Evolutionary conservation across 2,329 filamentous ascomycete species (phyloP), one percentile per base, ranked within the genome.

Genomic region (Hypoxylon sp.): DNA sequence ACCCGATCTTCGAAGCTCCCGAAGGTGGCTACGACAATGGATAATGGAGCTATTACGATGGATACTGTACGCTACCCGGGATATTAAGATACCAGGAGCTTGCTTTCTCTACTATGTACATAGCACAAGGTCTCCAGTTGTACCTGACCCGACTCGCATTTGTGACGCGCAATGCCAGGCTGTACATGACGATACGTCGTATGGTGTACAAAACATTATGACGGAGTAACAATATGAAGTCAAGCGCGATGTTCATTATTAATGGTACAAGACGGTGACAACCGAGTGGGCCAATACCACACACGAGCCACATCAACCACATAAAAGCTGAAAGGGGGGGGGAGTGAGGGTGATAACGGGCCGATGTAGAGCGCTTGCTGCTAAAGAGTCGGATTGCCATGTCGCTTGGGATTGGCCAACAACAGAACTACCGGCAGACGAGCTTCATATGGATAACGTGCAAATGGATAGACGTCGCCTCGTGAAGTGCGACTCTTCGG

Each of bases 381-480:
- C 52, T 59, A 48, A 57, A 49, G 22, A 52, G 43, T 39, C 34
- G 43, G 59, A 54, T 55, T 51, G 52, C 41, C 41, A 50, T 59
- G 41, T 52, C 24, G 61, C 58, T 48, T 61, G 19, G 62, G 65
- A 65, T 65, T 68, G 65, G 65, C 47, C 43, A 28, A 50, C 50
- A 46, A 41, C 20, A 65, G 39, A 65, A 65, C 65, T 65, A 68
- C 59, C 59, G 65, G 59, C 62, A 68, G 65, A 43, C 49, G 59
- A 50, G 10, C 53, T 60, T 68, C 65, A 68, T 68, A 65, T 65
- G 65, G 46, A 67, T 67, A 64, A 64, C 64, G 64, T 64, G 57
- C 57, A 61, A 37, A 62, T 59, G 61, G 53, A 60, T 32, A 64
- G 56, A 34, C 41, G 56, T 61, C 52, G 56, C 59, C 37, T 65